A percentile compares a stretch with the other conserved stretches of the same genome.
These are phyloP conservation scores for Penicillium nucicola DNA, from an alignment of 495 filamentous ascomycete genomes.

Conservation along the genomic window DNA sequence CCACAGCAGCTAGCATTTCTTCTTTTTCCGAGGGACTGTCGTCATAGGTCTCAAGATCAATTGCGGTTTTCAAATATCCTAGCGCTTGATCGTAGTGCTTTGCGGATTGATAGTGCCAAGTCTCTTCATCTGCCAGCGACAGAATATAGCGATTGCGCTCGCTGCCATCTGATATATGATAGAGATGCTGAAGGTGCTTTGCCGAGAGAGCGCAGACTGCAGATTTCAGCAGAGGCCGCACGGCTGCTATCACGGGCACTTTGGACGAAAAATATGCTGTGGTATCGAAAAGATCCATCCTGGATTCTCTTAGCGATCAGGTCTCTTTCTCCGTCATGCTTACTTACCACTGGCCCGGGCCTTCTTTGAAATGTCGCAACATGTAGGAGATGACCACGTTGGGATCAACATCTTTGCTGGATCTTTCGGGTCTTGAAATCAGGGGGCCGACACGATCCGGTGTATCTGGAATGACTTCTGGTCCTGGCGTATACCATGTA, in stretches of 20 bases:
- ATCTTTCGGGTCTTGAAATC: neutral
- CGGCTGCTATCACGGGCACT: slow-evolving; percentile 15
- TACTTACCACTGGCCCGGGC: slow-evolving; percentile 17
- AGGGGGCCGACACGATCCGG: neutral
- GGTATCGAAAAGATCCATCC: slow-evolving; percentile 24
- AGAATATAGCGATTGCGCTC: neutral
- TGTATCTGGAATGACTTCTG: neutral
- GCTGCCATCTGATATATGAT: neutral
- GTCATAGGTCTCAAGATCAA: slow-evolving; percentile 4
- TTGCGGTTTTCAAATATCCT: slow-evolving; percentile 10
- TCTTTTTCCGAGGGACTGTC: slow-evolving; percentile 10
- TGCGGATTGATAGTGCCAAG: slow-evolving; percentile 19
- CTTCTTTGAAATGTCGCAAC: slow-evolving; percentile 17
- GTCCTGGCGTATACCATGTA: neutral
- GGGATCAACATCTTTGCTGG: neutral
- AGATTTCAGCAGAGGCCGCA: slow-evolving; percentile 12
- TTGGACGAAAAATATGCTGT: slow-evolving; percentile 18
- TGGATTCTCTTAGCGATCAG: neutral
- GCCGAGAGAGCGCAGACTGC: slow-evolving; percentile 20
- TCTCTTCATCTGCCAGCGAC: slow-evolving; percentile 7
- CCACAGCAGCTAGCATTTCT: slow-evolving; percentile 23
- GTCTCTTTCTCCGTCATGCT: neutral
- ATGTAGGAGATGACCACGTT: slow-evolving; percentile 12
- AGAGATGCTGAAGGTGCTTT: slow-evolving; percentile 14
- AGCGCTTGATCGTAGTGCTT: slow-evolving; percentile 21